Conservation (phyloP, 2,329 filamentous ascomycete species). For the Ophiostoma angusticollis region DNA sequence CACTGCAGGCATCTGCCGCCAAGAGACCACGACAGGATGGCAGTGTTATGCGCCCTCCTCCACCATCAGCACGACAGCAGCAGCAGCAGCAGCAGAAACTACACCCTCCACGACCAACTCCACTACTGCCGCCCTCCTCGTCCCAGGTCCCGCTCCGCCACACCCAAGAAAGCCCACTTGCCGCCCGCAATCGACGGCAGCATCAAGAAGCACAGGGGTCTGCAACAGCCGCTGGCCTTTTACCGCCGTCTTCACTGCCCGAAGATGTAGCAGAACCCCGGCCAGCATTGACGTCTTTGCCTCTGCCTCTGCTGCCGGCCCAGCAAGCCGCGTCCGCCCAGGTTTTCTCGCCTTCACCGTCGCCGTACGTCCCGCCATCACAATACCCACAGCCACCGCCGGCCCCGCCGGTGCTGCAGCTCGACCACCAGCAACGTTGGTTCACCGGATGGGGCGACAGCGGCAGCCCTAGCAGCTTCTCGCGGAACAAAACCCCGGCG, state of each 20-base stretch:
- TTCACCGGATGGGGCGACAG: conserved; percentile 91
- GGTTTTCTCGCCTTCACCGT: neutral
- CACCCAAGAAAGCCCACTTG: conserved; percentile 37
- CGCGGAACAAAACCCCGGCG: conserved; percentile 65
- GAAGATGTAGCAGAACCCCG: conserved; percentile 11
- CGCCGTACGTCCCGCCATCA: conserved; percentile 15
- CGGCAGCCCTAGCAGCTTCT: conserved; percentile 26
- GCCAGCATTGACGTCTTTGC: too few relatives aligned
- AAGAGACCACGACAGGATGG: conserved; percentile 7
- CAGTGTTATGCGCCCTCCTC: neutral
- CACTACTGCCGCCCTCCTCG: neutral
- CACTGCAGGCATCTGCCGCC: conserved; percentile 9
- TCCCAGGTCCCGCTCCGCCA: neutral
- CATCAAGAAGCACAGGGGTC: too few relatives aligned
- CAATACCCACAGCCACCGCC: conserved; percentile 14
- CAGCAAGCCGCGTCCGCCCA: neutral
- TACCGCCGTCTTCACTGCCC: conserved; percentile 26
- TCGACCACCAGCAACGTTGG: conserved; percentile 87
- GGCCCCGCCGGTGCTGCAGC: conserved; percentile 43
- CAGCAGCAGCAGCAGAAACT: neutral
- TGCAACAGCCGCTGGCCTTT: conserved; percentile 7
- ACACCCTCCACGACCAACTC: too few relatives aligned
- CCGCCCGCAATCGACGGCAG: conserved; percentile 28
- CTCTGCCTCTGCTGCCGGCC: too few relatives aligned
- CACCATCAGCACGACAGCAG: conserved; percentile 10